Conservation (phyloP, 2,329 filamentous ascomycete genomes). For the Rhinocladiella mackenziei region DNA sequence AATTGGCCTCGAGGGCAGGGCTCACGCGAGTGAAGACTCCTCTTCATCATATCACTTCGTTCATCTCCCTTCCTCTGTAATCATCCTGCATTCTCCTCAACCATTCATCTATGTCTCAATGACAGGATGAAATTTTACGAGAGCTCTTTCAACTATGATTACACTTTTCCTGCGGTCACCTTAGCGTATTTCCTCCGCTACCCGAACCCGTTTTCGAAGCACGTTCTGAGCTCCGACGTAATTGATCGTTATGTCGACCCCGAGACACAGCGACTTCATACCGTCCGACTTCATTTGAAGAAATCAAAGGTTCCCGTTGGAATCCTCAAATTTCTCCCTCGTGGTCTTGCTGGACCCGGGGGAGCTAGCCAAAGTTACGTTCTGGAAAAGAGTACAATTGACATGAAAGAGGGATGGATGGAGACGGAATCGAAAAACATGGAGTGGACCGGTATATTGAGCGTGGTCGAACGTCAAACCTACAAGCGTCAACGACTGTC, state of each 20-base stretch:
- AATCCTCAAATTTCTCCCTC: slow-evolving; percentile 58
- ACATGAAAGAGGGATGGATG: slow-evolving; percentile 63
- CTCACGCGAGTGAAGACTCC: slow-evolving; percentile 13
- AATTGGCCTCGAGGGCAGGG: too few relatives aligned
- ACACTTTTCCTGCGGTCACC: slow-evolving; percentile 62
- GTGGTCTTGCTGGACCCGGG: slow-evolving; percentile 55
- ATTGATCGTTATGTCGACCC: slow-evolving; percentile 61
- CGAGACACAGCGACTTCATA: slow-evolving; percentile 56
- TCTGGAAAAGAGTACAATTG: slow-evolving; percentile 59
- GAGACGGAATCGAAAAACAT: slow-evolving; percentile 61
- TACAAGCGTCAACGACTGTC: slow-evolving; percentile 46
- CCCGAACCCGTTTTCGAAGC: slow-evolving; percentile 62
- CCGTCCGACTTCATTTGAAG: slow-evolving; percentile 60
- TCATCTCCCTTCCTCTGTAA: slow-evolving; percentile 4
- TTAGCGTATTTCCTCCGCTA: slow-evolving; percentile 67
- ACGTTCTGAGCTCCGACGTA: slow-evolving; percentile 64
- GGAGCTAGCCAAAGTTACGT: slow-evolving; percentile 60
- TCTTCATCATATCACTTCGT: slow-evolving; percentile 4
- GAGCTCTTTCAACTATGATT: slow-evolving; percentile 58
- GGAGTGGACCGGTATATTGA: slow-evolving; percentile 63
- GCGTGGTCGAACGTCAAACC: slow-evolving; percentile 58
- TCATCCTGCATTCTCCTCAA: not conserved
- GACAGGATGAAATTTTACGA: slow-evolving; percentile 51
- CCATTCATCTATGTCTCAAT: slow-evolving; percentile 12
- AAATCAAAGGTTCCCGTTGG: slow-evolving; percentile 59